Evolutionary conservation across 139 green algal species (phyloP), one percentile per base, ranked within the genome.

Genomic region (Micractinium sp.): DNA sequence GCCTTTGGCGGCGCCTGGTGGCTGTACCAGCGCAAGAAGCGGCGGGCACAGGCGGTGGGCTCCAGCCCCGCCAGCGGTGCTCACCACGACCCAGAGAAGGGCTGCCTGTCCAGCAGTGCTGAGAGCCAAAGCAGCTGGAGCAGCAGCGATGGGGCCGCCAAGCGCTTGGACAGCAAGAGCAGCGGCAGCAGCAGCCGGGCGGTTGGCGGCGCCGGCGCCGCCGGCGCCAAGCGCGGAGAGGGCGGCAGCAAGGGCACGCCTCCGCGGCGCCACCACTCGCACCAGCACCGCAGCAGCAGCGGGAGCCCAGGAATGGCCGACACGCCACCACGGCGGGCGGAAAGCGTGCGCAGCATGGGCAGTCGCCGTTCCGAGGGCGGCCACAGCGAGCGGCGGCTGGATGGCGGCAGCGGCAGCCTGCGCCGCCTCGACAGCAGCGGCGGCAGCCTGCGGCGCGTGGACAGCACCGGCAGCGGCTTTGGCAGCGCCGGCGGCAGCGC

Each of bases 111-210:
- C 33, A 80, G 74, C 74, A 80, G 74, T 12, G 74, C 74, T 15
- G 74, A 80, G 74, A 80, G 74, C 74, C 33, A 47, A n/a, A 80
- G 74, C 33, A 80, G 74, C 74, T 80, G 74, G 74, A 80, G 74
- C 74, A 80, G 74, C 74, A 80, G 74, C 33, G 74, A 80, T 16
- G 74, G 74, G 13, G 33, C 31, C 0, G 29, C 74, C 74, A 80
- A 53, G 74, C 33, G 74, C 15, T 1, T 80, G 74, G 74, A 80
- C 74, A 80, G 74, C 74, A 33, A 35, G 13, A 80, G 74, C 74
- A 80, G 74, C 74, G 74, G 33, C 15, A 47, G 18, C 33, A 80
- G 74, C 33, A 33, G 29, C 71, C 12, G 14, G 29, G 71, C 71
- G 29, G 29, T 33, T 12, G 71, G 9, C 9, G 29, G 31, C 12